Conservation (phyloP, 805 yeast species). For the Ogataea parapolymorpha region DNA sequence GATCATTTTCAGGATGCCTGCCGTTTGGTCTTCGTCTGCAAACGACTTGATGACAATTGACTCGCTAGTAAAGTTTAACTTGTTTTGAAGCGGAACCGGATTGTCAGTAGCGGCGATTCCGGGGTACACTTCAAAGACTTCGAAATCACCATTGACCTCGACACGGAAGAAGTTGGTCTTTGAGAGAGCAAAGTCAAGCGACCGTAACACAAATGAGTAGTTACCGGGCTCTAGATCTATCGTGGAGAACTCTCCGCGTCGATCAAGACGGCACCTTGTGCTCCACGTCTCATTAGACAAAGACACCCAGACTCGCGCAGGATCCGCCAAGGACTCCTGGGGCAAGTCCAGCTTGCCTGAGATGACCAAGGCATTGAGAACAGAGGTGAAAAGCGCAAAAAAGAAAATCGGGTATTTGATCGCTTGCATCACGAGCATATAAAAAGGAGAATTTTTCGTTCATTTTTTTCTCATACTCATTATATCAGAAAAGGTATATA, state of each 20-base stretch:
- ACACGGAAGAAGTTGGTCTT: slow-evolving; percentile 11
- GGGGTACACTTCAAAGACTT: slow-evolving; percentile 10
- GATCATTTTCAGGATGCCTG: slow-evolving; percentile 13
- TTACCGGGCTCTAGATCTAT: slow-evolving; percentile 8
- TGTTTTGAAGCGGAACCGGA: slow-evolving; percentile 4
- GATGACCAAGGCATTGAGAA: neutral
- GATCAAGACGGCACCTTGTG: neutral
- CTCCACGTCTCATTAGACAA: slow-evolving; percentile 4
- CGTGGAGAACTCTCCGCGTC: slow-evolving; percentile 1
- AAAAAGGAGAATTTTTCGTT: slow-evolving; percentile 2
- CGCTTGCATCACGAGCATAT: neutral
- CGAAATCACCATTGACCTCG: slow-evolving; percentile 6
- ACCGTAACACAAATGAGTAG: slow-evolving; percentile 16
- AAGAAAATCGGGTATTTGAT: neutral
- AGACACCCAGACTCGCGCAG: neutral
- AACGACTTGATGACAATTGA: slow-evolving; percentile 15
- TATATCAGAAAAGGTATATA: slow-evolving; percentile 32
- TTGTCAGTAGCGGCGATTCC: slow-evolving; percentile 6
- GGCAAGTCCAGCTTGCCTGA: slow-evolving; percentile 5
- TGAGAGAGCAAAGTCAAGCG: slow-evolving; percentile 20
- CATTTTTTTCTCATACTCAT: slow-evolving; percentile 31
- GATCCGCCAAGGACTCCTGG: slow-evolving; percentile 1
- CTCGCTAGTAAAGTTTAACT: slow-evolving; percentile 13
- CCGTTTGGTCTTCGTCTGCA: slow-evolving; percentile 12
- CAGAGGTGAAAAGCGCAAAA: neutral